phyloP scores from a whole-genome alignment of 2,329 filamentous ascomycete species.

The Sphaerulina musiva region DNA sequence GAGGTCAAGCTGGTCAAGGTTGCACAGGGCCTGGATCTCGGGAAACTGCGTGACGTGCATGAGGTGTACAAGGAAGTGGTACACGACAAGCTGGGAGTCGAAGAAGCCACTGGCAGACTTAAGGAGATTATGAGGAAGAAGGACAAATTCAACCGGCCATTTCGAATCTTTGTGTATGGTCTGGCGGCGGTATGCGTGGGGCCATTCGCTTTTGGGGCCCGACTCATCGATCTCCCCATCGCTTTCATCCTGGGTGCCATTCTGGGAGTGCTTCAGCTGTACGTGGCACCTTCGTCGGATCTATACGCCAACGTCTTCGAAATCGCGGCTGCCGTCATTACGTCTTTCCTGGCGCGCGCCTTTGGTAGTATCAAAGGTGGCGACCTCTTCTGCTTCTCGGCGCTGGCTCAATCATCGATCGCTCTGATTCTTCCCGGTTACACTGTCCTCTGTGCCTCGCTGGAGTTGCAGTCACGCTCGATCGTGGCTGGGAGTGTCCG shows the following conservation, averaged over 20 bases:
- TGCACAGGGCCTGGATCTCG: constrained; percentile 64
- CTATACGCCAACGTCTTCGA: constrained; percentile 55
- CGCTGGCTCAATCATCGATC: constrained; percentile 46
- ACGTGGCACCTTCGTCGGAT: constrained; percentile 66
- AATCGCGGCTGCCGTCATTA: constrained; percentile 44
- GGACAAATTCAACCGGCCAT: constrained; percentile 47
- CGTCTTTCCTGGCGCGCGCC: constrained; percentile 45
- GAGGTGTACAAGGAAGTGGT: constrained; percentile 76
- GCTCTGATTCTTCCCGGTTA: constrained; percentile 48
- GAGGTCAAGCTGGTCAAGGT: constrained; percentile 69
- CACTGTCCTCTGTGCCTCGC: constrained; percentile 45
- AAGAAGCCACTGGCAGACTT: constrained; percentile 59
- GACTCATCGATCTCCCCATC: constrained; percentile 70
- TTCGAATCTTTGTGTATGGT: constrained; percentile 61
- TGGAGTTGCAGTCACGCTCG: constrained; percentile 45
- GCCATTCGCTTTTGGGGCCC: constrained; percentile 71
- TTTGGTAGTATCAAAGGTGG: constrained; percentile 43
- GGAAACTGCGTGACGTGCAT: constrained; percentile 66
- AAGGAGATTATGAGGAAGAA: constrained; percentile 56
- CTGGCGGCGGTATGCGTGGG: constrained; percentile 69
- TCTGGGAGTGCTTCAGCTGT: constrained; percentile 66
- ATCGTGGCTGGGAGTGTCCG: constrained; percentile 47
- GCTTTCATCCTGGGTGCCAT: constrained; percentile 69
- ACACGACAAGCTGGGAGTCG: constrained; percentile 65
- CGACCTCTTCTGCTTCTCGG: constrained; percentile 46